Percentiles rank a stretch among this genome's conserved stretches.
Evolutionary conservation across 1,284 basidiomycete species (phyloP).

Genomic region (Puccinia horiana): DNA sequence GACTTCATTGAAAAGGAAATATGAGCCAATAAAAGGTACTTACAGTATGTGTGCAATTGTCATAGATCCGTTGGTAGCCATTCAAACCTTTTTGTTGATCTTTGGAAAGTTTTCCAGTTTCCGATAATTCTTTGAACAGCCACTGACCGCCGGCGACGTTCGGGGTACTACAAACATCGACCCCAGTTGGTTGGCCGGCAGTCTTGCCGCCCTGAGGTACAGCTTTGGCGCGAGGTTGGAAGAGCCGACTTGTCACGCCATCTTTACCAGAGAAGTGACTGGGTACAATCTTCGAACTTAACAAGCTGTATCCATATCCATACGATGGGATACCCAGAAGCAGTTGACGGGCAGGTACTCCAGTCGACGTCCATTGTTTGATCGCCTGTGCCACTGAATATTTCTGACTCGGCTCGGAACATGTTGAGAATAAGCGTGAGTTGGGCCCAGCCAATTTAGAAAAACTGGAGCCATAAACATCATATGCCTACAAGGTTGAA

Average conservation of each 20-base stretch:
- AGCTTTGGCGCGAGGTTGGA: not conserved
- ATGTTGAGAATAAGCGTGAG: constrained; percentile 29
- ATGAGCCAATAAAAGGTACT: not conserved
- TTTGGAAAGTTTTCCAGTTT: constrained; percentile 40
- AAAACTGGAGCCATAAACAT: constrained; percentile 26
- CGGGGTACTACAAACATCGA: constrained; percentile 24
- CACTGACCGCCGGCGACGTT: constrained; percentile 37
- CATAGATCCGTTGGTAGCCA: constrained; percentile 35
- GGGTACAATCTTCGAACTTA: not conserved
- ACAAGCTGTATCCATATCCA: constrained; percentile 33
- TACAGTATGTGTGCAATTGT: constrained; percentile 45
- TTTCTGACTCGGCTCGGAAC: constrained; percentile 27
- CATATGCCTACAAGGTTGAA: too few relatives aligned
- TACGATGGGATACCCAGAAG: constrained; percentile 44
- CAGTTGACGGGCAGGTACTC: constrained; percentile 21
- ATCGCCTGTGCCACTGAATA: constrained; percentile 43
- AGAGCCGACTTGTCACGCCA: constrained; percentile 13
- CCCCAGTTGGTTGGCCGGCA: not conserved
- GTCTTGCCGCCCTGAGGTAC: constrained; percentile 13
- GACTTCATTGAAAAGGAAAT: too few relatives aligned
- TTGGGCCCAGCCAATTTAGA: constrained; percentile 40
- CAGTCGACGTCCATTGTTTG: constrained; percentile 33
- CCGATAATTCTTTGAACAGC: constrained; percentile 30
- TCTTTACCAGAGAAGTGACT: constrained; percentile 21
- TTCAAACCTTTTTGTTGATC: constrained; percentile 22